Evolutionary conservation across 768 basidiomycete genomes (phyloP).

Genomic region (Amanita rubescens): DNA sequence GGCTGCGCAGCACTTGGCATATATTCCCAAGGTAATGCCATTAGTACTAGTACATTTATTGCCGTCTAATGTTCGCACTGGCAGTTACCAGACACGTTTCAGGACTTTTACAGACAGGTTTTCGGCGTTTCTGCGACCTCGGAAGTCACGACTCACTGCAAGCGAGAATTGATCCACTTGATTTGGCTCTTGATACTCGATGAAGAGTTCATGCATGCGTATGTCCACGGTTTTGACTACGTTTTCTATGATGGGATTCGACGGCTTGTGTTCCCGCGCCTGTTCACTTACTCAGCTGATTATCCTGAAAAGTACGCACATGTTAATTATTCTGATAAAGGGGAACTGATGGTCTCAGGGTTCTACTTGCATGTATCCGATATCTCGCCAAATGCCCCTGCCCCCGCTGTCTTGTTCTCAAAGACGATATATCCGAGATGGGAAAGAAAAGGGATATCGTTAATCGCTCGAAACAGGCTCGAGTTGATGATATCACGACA

Average conservation of each 20-base stretch:
- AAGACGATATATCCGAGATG: conserved; percentile 18
- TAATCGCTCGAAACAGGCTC: not conserved
- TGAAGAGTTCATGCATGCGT: conserved; percentile 25
- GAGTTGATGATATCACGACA: conserved; percentile 5
- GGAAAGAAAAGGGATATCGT: conserved; percentile 20
- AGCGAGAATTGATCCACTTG: conserved; percentile 26
- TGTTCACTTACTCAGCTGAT: conserved; percentile 30
- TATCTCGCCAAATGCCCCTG: conserved; percentile 30
- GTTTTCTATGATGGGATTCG: conserved; percentile 22
- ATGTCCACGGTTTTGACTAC: conserved; percentile 24
- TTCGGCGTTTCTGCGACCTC: not conserved
- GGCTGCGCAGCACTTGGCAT: conserved; percentile 31
- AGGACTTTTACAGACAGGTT: conserved; percentile 10
- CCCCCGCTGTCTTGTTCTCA: conserved; percentile 24
- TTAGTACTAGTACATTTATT: not conserved
- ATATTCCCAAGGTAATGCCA: conserved; percentile 27
- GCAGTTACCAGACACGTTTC: conserved; percentile 18
- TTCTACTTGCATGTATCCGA: conserved; percentile 23
- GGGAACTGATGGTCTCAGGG: conserved; percentile 11
- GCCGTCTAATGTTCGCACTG: not conserved
- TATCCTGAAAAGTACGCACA: conserved; percentile 32
- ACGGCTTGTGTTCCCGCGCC: conserved; percentile 23
- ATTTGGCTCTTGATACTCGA: conserved; percentile 26
- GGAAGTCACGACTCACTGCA: conserved; percentile 21
- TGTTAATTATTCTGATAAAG: too few species aligned